Conservation (phyloP, 176 grass and related monocot genomes). For the Urochloa ruziziensis region DNA sequence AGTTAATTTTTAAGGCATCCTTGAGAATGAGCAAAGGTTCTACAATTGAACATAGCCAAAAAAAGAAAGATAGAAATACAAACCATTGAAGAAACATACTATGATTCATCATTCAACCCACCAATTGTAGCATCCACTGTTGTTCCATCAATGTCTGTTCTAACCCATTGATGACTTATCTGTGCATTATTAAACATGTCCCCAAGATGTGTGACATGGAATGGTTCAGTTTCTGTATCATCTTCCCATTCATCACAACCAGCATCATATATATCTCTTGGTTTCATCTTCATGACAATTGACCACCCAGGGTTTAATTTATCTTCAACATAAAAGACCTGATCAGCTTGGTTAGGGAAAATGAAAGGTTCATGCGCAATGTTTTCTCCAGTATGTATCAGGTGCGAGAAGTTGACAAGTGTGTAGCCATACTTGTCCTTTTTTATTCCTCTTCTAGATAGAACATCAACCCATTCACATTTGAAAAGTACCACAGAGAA, state of each 20-base stretch:
- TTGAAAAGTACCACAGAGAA: not conserved
- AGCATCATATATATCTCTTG: not conserved
- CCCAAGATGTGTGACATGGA: not conserved
- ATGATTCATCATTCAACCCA: not conserved
- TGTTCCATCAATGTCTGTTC: constrained; percentile 6
- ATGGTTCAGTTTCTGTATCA: not conserved
- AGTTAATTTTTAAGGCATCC: not conserved
- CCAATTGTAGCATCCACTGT: not conserved
- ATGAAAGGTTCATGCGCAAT: not conserved
- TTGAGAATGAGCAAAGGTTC: not conserved
- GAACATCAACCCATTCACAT: constrained; percentile 1
- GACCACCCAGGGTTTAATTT: not conserved
- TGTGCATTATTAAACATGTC: not conserved
- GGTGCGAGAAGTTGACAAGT: not conserved
- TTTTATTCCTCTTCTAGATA: not conserved
- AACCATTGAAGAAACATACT: not conserved
- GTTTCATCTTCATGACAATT: not conserved
- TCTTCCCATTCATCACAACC: not conserved
- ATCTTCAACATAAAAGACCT: not conserved
- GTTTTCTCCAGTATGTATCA: not conserved
- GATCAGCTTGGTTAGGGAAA: not conserved
- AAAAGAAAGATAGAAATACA: not conserved
- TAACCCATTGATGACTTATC: not conserved
- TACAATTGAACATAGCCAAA: not conserved
- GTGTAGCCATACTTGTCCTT: not conserved